A percentile compares a stretch with the other conserved stretches of the same genome.
phyloP scores from a whole-genome alignment of 306 rosid species.

The Casuarina glauca region DNA sequence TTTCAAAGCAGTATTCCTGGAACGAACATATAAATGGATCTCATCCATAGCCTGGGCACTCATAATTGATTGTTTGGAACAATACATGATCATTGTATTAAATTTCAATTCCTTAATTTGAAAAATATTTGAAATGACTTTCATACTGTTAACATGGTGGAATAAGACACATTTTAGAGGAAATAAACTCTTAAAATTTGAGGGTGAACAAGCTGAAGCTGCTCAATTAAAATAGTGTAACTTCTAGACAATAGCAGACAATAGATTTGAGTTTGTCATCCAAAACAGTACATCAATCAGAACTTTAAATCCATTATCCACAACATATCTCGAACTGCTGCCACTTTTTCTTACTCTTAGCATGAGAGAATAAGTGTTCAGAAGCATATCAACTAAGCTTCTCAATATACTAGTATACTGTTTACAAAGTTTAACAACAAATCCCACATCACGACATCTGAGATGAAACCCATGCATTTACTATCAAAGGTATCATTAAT shows the following conservation, averaged over 20 bases:
- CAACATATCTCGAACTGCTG: neutral
- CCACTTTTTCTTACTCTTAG: neutral
- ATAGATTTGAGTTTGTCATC: neutral
- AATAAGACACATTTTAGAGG: neutral
- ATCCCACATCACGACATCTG: neutral
- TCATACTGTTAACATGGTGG: neutral
- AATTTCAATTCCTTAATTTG: neutral
- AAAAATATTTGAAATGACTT: neutral
- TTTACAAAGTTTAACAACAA: neutral
- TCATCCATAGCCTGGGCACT: neutral
- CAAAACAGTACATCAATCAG: neutral
- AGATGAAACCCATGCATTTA: neutral
- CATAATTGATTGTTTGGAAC: neutral
- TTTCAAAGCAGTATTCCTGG: neutral
- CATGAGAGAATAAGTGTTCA: neutral
- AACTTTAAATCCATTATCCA: slow-evolving; percentile 3
- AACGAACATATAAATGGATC: neutral
- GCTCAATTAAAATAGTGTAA: neutral
- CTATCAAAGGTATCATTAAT: neutral
- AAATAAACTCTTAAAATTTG: neutral
- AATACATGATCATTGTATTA: neutral
- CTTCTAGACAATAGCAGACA: neutral
- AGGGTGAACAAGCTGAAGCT: neutral
- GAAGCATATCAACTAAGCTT: neutral
- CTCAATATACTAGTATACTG: neutral